Evolutionary conservation across 2,329 filamentous ascomycete genomes (phyloP).

Genomic region (Pestalotiopsis sp.): DNA sequence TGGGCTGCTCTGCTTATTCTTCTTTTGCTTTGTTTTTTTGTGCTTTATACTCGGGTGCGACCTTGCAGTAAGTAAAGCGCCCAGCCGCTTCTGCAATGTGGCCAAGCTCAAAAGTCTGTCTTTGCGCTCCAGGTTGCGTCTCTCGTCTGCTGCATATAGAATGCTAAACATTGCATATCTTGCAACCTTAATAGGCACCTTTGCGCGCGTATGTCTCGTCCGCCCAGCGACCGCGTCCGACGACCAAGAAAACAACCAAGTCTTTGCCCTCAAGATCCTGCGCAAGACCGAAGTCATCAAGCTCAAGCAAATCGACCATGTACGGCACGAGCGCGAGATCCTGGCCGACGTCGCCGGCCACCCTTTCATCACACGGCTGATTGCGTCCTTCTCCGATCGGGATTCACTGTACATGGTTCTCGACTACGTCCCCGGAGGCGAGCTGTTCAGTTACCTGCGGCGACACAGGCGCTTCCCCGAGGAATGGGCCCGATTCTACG

Average conservation of each 20-base stretch:
- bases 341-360: conserved; percentile 77
- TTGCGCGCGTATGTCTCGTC: conserved; percentile 81
- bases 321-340: conserved; percentile 80
- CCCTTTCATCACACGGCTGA: conserved; percentile 80
- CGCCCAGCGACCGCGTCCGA: conserved; percentile 58
- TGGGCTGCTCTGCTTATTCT: background rate
- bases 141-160: background rate
- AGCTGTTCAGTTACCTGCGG: conserved; percentile 82
- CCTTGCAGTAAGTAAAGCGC: background rate
- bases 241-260: conserved; percentile 60
- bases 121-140: background rate
- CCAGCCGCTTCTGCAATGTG: background rate
- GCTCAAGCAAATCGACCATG: conserved; percentile 85
- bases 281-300: conserved; percentile 74
- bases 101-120: background rate
- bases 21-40: background rate
- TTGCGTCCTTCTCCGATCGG: conserved; percentile 77
- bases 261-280: conserved; percentile 83
- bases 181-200: conserved; percentile 59
- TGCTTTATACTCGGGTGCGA: background rate
- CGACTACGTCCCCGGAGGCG: conserved; percentile 81
- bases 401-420: conserved; percentile 83
- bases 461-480: conserved; percentile 80
- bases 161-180: background rate
- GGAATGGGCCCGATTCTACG: conserved; percentile 77